Base-by-base conservation (phyloP, 768 basidiomycete genomes). In the Lentinula aciculospora region DNA sequence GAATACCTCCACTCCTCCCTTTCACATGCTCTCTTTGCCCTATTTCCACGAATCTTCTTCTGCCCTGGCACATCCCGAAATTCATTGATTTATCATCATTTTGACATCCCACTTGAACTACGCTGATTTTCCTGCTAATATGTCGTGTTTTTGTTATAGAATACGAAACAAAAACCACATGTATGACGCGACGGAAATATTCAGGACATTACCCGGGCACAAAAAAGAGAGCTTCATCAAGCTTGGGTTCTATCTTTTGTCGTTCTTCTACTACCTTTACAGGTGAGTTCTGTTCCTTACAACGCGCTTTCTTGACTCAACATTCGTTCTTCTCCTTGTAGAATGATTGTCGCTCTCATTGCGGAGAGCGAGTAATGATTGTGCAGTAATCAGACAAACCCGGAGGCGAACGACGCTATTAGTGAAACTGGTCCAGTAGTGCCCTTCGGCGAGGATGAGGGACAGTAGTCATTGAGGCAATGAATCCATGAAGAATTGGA, bases 151-250 rank as follows among this genome's bases (percentile, higher is more conserved):
- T n/a, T n/a, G n/a, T n/a, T 57, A 9, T 67, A 97, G 94, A 74
- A 94, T 98, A 69, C 83, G 88, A 64, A 86, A 86, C 71, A 92
- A 93, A 69, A 88, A 88, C 67, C 95, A 98, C 75, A 96, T 98
- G 93, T 98, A 97, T 69, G 97, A 99, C 69, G 97, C 97, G 56
- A 98, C 96, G 23, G 97, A 99, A 76, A 99, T 98, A 63, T 99
- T 99, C 82, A 84, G 97, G 64, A 94, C 95, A 57, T 75, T 98
- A 47, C 83, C 88, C 13, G 85, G 81, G 39, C 97, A 98, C 76
- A 99, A 99, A 78, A 97, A 93, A 68, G 96, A 95, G 76, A 88
- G 88, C 64, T 96, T 97, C 68, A 81, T 94, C 72, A 97, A 96
- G 76, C 86, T 97, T 56, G 94, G 92, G 10, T 94, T 94, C 74